Evolutionary conservation across 371 early-diverging fungal genomes (phyloP).

Genomic region (Fennellomyces sp.): DNA sequence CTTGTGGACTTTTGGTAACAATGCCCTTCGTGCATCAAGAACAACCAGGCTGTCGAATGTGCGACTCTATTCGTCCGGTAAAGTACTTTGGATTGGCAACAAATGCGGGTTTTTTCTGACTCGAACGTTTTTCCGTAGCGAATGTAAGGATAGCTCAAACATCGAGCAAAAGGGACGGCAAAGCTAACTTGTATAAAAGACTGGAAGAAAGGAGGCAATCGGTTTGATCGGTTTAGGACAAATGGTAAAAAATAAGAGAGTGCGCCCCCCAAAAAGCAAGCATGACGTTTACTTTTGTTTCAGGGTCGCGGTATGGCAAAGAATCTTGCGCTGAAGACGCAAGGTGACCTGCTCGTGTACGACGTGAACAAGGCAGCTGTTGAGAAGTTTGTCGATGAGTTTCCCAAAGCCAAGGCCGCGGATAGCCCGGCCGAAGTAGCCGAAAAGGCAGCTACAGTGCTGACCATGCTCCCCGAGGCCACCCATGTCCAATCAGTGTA

Average conservation of each 20-base stretch:
- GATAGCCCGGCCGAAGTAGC: constrained; percentile 73
- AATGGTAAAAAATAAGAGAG: constrained; percentile 65
- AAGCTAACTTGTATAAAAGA: background rate
- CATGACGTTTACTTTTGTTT: background rate
- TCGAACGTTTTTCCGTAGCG: too few relatives aligned
- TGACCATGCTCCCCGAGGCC: constrained; percentile 94
- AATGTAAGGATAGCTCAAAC: background rate
- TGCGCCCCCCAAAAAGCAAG: background rate
- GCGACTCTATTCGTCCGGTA: background rate
- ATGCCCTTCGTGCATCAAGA: background rate
- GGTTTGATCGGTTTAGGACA: constrained; percentile 97
- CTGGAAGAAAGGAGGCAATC: constrained; percentile 43
- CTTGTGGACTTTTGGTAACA: background rate
- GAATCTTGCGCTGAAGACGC: constrained; percentile 74
- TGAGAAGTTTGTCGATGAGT: constrained; percentile 48
- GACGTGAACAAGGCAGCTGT: constrained; percentile 69
- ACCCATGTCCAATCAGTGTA: constrained; percentile 83
- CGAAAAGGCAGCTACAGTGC: constrained; percentile 69
- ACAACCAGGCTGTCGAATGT: background rate
- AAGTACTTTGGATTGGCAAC: too few relatives aligned
- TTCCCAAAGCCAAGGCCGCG: constrained; percentile 56
- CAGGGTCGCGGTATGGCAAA: constrained; percentile 87
- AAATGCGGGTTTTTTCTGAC: too few relatives aligned
- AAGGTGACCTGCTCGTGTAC: constrained; percentile 64
- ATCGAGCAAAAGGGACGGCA: background rate